Conservation (phyloP, 495 filamentous ascomycete species). For the Lasiosphaeria miniovina region DNA sequence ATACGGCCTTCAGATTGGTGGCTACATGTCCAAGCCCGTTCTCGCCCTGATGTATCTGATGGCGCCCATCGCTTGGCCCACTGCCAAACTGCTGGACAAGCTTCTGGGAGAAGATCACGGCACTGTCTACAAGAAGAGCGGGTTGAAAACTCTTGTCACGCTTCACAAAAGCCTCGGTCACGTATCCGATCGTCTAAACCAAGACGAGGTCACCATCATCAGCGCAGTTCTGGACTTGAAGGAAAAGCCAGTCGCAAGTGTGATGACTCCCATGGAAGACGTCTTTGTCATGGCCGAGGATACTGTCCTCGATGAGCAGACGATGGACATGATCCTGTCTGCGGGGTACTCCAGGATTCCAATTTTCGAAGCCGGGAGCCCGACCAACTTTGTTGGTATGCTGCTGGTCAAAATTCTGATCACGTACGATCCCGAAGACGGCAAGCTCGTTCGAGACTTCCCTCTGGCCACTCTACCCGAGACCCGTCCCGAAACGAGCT, state of each 20-base stretch:
- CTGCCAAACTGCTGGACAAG: slow-evolving; percentile 83
- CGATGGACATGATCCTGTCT: slow-evolving; percentile 87
- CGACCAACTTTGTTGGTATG: slow-evolving; percentile 91
- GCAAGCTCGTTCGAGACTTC: slow-evolving; percentile 79
- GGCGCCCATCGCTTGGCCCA: slow-evolving; percentile 82
- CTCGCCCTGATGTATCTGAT: slow-evolving; percentile 87
- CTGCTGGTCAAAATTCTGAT: slow-evolving; percentile 96
- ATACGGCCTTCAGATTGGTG: slow-evolving; percentile 94
- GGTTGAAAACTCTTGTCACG: slow-evolving; percentile 75
- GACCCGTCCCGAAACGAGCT: slow-evolving; percentile 90
- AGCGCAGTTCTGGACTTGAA: slow-evolving; percentile 94
- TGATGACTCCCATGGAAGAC: slow-evolving; percentile 98
- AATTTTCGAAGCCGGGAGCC: slow-evolving; percentile 81
- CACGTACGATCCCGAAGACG: slow-evolving; percentile 95
- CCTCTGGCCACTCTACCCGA: slow-evolving; percentile 90
- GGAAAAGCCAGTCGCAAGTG: slow-evolving; percentile 87
- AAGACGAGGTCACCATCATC: slow-evolving; percentile 98
- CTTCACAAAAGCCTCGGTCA: slow-evolving; percentile 88
- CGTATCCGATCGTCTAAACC: slow-evolving; percentile 83
- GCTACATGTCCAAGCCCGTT: slow-evolving; percentile 88
- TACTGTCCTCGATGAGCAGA: slow-evolving; percentile 82
- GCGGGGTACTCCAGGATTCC: slow-evolving; percentile 95
- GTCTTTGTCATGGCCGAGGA: slow-evolving; percentile 94
- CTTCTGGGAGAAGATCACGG: slow-evolving; percentile 90
- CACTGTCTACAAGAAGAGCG: slow-evolving; percentile 93